These are phyloP conservation scores for Suillus plorans DNA, from an alignment of 768 basidiomycete species.

Conservation along the genomic window DNA sequence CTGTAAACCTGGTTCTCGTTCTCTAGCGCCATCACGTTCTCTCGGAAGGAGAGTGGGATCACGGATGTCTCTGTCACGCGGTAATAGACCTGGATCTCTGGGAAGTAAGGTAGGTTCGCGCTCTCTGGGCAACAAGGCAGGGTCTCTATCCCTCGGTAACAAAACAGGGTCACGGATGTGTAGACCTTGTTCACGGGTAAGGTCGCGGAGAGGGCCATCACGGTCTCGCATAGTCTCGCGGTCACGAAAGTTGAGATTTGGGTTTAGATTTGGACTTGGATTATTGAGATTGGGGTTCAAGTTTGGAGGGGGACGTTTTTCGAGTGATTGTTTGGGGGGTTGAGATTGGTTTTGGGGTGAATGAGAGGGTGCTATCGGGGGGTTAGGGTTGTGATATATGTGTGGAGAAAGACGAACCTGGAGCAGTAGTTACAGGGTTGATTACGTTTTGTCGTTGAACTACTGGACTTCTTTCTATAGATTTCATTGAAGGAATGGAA, in stretches of 20 bases:
- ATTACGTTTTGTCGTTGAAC: constrained; percentile 26
- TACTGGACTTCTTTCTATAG: constrained; percentile 29
- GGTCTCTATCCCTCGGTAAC: background rate
- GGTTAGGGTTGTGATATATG: constrained; percentile 6
- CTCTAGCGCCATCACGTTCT: constrained; percentile 1
- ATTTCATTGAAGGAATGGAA: background rate
- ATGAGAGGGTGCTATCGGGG: constrained; percentile 23
- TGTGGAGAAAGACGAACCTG: constrained; percentile 13
- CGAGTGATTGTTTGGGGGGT: constrained; percentile 25
- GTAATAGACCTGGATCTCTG: background rate
- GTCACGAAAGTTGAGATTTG: constrained; percentile 5
- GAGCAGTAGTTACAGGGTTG: constrained; percentile 21
- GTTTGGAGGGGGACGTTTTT: constrained; percentile 22
- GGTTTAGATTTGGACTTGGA: constrained; percentile 3
- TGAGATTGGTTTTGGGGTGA: constrained; percentile 20
- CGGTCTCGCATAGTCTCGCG: constrained; percentile 6
- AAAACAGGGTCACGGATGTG: background rate
- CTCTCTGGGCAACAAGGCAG: background rate
- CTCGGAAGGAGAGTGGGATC: background rate
- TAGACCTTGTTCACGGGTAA: background rate
- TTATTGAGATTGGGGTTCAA: constrained; percentile 5
- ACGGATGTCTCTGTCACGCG: constrained; percentile 2
- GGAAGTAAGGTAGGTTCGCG: background rate
- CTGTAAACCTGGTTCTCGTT: constrained; percentile 1
- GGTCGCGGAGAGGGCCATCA: background rate